Evolutionary conservation across 352 stramenopile species (phyloP), one percentile per base, ranked within the genome.

Genomic region (Albugo laibachii): DNA sequence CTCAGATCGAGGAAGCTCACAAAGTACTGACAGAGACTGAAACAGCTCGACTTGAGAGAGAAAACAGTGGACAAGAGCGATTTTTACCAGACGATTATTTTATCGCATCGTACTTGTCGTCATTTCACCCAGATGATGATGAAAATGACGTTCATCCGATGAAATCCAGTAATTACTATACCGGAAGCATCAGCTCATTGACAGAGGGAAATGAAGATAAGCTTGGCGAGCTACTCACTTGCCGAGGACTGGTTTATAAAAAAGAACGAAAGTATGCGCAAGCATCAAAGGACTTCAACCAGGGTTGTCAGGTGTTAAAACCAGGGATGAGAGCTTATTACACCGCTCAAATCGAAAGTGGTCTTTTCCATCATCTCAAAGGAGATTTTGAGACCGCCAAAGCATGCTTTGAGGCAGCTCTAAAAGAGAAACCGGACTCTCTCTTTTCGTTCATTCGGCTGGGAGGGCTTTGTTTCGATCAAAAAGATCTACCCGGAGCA

Each of bases 101-200:
- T 57, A 74, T 86, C 44, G 83, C 70, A 36, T 86, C 74, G 45
- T 86, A 86, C 61, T 86, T 80, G 58, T 83, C 70, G n/a, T 86
- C 74, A 20, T 86, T 86, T 61, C 74, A 86, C 54, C 56, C 65
- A 34, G 77, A 64, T 50, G 74, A 86, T 57, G 74, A 83, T 47
- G 69, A 86, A 52, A 83, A 68, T 49, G 71, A 83, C 36, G 36
- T 83, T 15, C 50, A 61, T 27, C 66, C 63, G 0, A 59, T 78
- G 14, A 72, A 81, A 53, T 65, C 63, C 11, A 64, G 62, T 1
- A 59, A 66, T 4, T 59, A 72, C 47, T 86, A 86, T 58, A 71
- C 69, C 27, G 50, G 69, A 1, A 56, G 58, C 12, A 56, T 83
- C 2, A 24, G 20, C 16, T 56, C 49, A 15, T 44, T 60, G 13